These are phyloP conservation scores for Diaporthe vexans DNA, from an alignment of 2,329 filamentous ascomycete species.

Conservation along the genomic window DNA sequence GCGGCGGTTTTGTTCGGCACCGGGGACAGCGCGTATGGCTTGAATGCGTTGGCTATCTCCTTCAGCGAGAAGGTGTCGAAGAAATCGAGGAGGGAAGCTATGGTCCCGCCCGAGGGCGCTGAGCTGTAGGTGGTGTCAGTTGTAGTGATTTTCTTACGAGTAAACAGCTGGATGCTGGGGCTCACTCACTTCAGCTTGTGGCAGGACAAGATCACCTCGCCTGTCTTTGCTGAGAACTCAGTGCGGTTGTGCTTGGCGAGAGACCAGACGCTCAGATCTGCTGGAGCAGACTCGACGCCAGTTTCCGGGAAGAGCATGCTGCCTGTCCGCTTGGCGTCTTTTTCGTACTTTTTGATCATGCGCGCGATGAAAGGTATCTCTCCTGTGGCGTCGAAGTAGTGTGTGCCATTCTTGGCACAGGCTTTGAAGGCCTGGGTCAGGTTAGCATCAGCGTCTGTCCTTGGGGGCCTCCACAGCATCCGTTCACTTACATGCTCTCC, in stretches of 20 bases:
- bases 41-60: constrained; percentile 60
- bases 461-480: background rate
- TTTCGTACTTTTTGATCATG: constrained; percentile 73
- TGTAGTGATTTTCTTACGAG: background rate
- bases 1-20: constrained; percentile 58
- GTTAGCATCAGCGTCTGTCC: background rate
- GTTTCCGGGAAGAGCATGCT: constrained; percentile 73
- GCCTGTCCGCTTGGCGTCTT: constrained; percentile 64
- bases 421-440: constrained; percentile 65
- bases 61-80: constrained; percentile 66
- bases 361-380: constrained; percentile 69
- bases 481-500: constrained; percentile 60
- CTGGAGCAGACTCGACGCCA: constrained; percentile 73
- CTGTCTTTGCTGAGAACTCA: constrained; percentile 62
- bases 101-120: constrained; percentile 74
- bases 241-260: constrained; percentile 65
- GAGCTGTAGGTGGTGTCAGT: constrained; percentile 52
- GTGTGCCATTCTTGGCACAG: constrained; percentile 73
- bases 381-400: constrained; percentile 75
- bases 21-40: constrained; percentile 71
- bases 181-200: constrained; percentile 56
- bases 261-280: constrained; percentile 71
- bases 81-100: constrained; percentile 75
- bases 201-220: constrained; percentile 67
- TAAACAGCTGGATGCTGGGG: background rate